Evolutionary conservation across 1,284 basidiomycete species (phyloP).

Genomic region (Termitomyces sp.): DNA sequence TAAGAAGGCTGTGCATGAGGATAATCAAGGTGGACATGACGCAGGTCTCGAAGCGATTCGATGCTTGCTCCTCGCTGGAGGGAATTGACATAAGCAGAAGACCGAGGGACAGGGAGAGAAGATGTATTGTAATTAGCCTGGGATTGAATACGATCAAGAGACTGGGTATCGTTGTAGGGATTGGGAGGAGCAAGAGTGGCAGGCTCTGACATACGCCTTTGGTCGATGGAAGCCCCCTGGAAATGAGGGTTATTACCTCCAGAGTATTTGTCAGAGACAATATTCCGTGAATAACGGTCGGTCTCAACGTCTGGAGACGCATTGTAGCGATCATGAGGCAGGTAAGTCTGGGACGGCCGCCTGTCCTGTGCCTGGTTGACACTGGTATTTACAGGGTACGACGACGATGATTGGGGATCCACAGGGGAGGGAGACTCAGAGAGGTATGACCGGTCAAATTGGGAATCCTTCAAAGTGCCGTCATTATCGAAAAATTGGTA

Average conservation of each 20-base stretch:
- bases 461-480: slow-evolving; percentile 23
- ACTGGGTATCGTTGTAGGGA: slow-evolving; percentile 26
- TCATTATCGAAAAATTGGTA: slow-evolving; percentile 26
- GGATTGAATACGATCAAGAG: slow-evolving; percentile 20
- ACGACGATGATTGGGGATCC: slow-evolving; percentile 31
- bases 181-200: slow-evolving; percentile 33
- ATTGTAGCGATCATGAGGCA: slow-evolving; percentile 31
- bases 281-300: slow-evolving; percentile 31
- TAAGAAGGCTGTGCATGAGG: slow-evolving; percentile 21
- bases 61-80: slow-evolving; percentile 37
- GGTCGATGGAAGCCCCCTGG: slow-evolving; percentile 36
- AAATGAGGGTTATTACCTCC: slow-evolving; percentile 17
- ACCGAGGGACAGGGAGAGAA: slow-evolving; percentile 21
- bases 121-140: slow-evolving; percentile 26
- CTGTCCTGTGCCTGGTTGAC: slow-evolving; percentile 40
- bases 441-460: slow-evolving; percentile 25
- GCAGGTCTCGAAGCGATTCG: slow-evolving; percentile 35
- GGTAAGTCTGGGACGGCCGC: slow-evolving; percentile 29
- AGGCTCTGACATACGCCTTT: slow-evolving; percentile 63
- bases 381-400: slow-evolving; percentile 37
- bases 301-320: slow-evolving; percentile 21
- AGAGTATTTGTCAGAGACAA: slow-evolving; percentile 34
- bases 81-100: slow-evolving; percentile 30
- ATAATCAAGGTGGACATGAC: slow-evolving; percentile 29
- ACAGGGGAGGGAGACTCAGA: slow-evolving; percentile 40